A percentile compares a stretch with the other conserved stretches of the same genome.
Conservation (phyloP, 192 early-diverging fungal species). For the Endogone sp. region DNA sequence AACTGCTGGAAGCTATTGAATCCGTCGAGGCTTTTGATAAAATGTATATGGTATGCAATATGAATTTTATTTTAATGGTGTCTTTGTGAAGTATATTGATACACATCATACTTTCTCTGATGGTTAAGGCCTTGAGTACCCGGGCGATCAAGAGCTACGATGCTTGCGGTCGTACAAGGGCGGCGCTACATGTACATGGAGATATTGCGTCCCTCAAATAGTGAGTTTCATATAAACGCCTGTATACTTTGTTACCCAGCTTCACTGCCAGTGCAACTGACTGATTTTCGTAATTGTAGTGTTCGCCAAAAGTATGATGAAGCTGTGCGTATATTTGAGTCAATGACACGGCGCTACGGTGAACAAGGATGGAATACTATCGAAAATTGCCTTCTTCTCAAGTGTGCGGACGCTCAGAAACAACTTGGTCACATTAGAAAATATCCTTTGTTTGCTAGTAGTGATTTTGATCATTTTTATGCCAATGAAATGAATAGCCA, state of each 20-base stretch:
- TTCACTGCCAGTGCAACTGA: neutral
- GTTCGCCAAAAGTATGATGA: conserved; percentile 59
- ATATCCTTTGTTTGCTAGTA: conserved; percentile 30
- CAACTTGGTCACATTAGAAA: conserved; percentile 43
- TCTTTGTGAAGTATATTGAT: neutral
- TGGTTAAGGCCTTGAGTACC: conserved; percentile 50
- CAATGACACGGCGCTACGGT: conserved; percentile 52
- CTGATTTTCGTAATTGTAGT: conserved; percentile 26
- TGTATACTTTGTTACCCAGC: neutral
- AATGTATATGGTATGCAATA: conserved; percentile 59
- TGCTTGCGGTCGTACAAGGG: conserved; percentile 51
- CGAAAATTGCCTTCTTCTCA: conserved; percentile 61
- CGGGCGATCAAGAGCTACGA: conserved; percentile 72
- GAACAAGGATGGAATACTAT: conserved; percentile 61
- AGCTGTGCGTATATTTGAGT: conserved; percentile 58
- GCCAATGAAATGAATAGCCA: too few species aligned
- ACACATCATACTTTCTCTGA: neutral
- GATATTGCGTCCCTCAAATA: conserved; percentile 77
- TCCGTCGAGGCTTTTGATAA: conserved; percentile 65
- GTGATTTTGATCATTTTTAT: too few species aligned
- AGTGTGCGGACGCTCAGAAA: conserved; percentile 60
- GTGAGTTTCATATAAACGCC: conserved; percentile 37
- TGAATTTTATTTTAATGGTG: neutral
- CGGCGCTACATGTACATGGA: conserved; percentile 58
- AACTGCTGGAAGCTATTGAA: conserved; percentile 55